Evolutionary conservation across 352 stramenopile species (phyloP).

Genomic region (Plasmopara viticola): DNA sequence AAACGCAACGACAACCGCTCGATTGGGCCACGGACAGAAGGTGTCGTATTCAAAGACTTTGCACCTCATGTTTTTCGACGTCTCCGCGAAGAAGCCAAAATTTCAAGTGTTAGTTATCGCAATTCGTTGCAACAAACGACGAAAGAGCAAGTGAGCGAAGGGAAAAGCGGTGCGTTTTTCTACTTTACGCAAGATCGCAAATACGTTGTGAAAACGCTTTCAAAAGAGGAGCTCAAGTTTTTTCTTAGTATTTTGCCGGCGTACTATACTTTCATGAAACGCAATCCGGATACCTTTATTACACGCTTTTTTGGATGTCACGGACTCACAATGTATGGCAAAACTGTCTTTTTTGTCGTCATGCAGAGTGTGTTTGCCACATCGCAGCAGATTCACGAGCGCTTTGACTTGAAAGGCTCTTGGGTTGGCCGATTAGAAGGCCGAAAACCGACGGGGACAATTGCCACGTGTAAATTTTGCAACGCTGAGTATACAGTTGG

Average conservation of each 20-base stretch:
- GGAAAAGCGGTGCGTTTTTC: conserved; percentile 79
- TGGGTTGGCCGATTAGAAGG: conserved; percentile 78
- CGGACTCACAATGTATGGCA: conserved; percentile 80
- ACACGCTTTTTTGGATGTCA: conserved; percentile 78
- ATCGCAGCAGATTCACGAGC: conserved; percentile 70
- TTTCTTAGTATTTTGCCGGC: conserved; percentile 60
- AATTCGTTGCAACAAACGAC: conserved; percentile 66
- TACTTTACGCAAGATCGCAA: conserved; percentile 81
- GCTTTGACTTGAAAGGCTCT: conserved; percentile 79
- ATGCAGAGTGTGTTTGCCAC: conserved; percentile 84
- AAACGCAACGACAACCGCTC: conserved; percentile 48
- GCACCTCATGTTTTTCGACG: conserved; percentile 71
- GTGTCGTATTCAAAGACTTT: conserved; percentile 77
- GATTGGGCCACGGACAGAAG: conserved; percentile 35
- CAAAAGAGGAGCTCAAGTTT: conserved; percentile 69
- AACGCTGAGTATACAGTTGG: conserved; percentile 57
- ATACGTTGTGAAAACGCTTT: conserved; percentile 81
- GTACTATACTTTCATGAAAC: conserved; percentile 65
- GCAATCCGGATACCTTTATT: conserved; percentile 70
- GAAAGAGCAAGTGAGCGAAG: conserved; percentile 73
- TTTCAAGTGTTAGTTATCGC: conserved; percentile 59
- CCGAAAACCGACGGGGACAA: conserved; percentile 59
- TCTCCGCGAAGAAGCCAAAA: conserved; percentile 52
- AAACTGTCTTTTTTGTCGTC: conserved; percentile 79
- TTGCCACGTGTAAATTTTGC: conserved; percentile 73